Evolutionary conservation across 2,329 filamentous ascomycete genomes (phyloP).

Genomic region (Diaporthe vexans): DNA sequence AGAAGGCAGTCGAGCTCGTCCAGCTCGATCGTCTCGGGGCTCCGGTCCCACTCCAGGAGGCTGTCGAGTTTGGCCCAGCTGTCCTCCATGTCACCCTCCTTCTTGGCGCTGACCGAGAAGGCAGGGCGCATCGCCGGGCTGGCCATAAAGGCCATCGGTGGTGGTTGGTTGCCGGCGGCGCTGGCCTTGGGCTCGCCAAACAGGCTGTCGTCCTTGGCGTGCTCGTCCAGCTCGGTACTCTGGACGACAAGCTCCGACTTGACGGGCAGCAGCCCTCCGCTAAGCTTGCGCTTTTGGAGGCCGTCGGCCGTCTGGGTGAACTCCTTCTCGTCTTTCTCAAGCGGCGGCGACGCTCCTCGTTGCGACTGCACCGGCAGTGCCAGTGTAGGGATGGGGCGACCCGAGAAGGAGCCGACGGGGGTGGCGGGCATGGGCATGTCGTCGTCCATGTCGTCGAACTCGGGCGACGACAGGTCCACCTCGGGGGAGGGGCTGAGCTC

Average conservation of each 20-base stretch:
- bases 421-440: constrained; percentile 71
- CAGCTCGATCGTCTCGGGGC: constrained; percentile 90
- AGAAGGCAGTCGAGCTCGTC: constrained; percentile 93
- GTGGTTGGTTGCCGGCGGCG: constrained; percentile 46
- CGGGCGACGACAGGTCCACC: constrained; percentile 88
- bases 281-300: constrained; percentile 77
- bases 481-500: constrained; percentile 92
- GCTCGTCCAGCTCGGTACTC: constrained; percentile 56
- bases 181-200: constrained; percentile 60
- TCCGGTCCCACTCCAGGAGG: constrained; percentile 73
- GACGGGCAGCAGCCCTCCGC: constrained; percentile 56
- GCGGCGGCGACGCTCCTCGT: constrained; percentile 85
- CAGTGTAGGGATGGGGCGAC: constrained; percentile 47
- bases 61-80: constrained; percentile 60
- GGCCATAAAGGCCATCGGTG: constrained; percentile 62
- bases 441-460: constrained; percentile 82
- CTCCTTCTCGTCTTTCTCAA: constrained; percentile 95
- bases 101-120: constrained; percentile 59
- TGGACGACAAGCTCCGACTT: constrained; percentile 51
- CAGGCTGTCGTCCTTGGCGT: constrained; percentile 64
- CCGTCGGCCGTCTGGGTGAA: constrained; percentile 96
- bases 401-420: constrained; percentile 75
- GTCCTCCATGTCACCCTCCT: constrained; percentile 58
- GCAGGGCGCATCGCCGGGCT: constrained; percentile 69
- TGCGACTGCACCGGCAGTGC: constrained; percentile 68